A percentile compares a stretch with the other conserved stretches of the same genome.
These are phyloP conservation scores for Aotearoamyces nothofagi DNA, from an alignment of 2,329 filamentous ascomycete species.

Conservation along the genomic window DNA sequence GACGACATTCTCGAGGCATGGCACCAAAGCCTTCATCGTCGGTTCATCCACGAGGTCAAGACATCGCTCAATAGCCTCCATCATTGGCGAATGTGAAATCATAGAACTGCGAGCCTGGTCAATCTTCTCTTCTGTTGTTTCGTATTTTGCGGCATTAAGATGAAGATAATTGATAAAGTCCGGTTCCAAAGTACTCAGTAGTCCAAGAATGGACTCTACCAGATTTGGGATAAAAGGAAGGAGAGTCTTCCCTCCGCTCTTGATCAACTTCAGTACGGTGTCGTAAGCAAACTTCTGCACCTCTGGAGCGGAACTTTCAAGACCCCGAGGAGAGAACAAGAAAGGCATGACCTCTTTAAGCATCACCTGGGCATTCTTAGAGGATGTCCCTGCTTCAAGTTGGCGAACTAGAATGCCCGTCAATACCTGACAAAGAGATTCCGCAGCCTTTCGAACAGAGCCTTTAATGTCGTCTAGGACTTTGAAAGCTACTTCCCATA, in stretches of 20 bases:
- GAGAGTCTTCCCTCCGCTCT: constrained; percentile 68
- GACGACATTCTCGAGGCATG: constrained; percentile 61
- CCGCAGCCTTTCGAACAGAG: constrained; percentile 67
- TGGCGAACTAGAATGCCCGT: constrained; percentile 77
- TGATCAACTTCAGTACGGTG: constrained; percentile 78
- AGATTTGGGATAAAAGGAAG: constrained; percentile 71
- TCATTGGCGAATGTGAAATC: constrained; percentile 76
- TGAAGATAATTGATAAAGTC: constrained; percentile 87
- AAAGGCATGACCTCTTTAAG: constrained; percentile 81
- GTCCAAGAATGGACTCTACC: constrained; percentile 63
- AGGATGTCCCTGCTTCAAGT: constrained; percentile 61
- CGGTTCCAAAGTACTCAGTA: constrained; percentile 79
- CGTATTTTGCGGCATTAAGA: constrained; percentile 70
- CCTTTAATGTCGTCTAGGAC: constrained; percentile 95
- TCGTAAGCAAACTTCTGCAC: constrained; percentile 72
- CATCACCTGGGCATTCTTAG: constrained; percentile 61
- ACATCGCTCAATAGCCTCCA: constrained; percentile 80
- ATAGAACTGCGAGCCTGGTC: constrained; percentile 73
- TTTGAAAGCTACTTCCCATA: constrained; percentile 77
- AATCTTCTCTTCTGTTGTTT: constrained; percentile 76
- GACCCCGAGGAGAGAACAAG: constrained; percentile 71
- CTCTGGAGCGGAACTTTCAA: constrained; percentile 79
- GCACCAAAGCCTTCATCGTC: constrained; percentile 62
- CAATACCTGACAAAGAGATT: constrained; percentile 68
- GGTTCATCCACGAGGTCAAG: constrained; percentile 68